phyloP scores from a whole-genome alignment of 83 land plant species.

The Picea mariana region DNA sequence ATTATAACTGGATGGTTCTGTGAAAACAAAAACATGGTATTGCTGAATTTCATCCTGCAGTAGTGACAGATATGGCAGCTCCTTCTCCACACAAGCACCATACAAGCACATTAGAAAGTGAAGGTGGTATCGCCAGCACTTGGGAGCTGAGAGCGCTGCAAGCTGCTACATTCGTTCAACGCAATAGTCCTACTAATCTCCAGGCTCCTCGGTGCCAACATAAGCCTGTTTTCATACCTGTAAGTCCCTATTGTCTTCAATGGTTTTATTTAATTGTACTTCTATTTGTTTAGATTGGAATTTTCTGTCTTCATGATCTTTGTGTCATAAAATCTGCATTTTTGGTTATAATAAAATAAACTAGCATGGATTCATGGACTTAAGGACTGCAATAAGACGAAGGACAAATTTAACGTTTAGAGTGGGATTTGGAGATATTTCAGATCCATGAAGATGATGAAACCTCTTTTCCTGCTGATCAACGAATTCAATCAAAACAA shows the following conservation, averaged over 20 bases:
- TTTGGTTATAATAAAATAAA: not conserved
- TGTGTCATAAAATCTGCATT: not conserved
- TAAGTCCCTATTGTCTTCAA: slow-evolving; percentile 14
- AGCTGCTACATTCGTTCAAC: not conserved
- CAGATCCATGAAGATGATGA: slow-evolving; percentile 6
- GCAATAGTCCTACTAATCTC: slow-evolving; percentile 7
- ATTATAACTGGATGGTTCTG: no score
- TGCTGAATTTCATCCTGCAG: no score
- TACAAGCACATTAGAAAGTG: no score
- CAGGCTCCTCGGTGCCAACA: no score
- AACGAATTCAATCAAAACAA: not conserved
- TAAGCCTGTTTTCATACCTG: not conserved
- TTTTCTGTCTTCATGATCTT: no score
- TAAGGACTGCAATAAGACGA: not conserved
- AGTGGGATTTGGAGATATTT: not conserved
- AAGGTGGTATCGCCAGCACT: not conserved
- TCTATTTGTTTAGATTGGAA: not conserved
- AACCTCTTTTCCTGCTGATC: not conserved
- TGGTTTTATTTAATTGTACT: not conserved
- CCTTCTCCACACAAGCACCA: no score
- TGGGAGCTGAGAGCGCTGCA: not conserved
- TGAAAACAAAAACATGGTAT: no score
- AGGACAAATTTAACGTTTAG: not conserved
- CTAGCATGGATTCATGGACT: not conserved
- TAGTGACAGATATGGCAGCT: no score